Percentiles rank a stretch among this genome's conserved stretches.
phyloP scores from a whole-genome alignment of 768 basidiomycete species.

The Agrocybe pediades region DNA sequence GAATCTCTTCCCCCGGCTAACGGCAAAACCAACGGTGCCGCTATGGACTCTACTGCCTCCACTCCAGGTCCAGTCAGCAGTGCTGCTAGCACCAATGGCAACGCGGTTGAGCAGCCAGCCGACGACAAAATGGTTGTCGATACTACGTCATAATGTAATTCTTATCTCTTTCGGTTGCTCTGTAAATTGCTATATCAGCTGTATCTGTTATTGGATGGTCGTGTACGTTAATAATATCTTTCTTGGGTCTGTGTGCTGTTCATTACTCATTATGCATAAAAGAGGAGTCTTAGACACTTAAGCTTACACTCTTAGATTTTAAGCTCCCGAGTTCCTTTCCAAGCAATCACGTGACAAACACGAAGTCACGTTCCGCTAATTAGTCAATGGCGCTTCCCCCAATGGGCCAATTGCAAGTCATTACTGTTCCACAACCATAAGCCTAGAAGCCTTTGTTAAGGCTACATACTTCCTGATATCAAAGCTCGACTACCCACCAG shows the following conservation, averaged over 20 bases:
- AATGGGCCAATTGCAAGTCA: no score
- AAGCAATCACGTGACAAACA: no score
- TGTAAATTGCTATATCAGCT: conserved; percentile 16
- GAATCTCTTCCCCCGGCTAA: neutral
- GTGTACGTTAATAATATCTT: neutral
- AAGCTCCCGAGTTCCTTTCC: no score
- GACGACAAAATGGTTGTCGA: conserved; percentile 24
- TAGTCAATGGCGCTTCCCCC: no score
- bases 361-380: no score
- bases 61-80: neutral
- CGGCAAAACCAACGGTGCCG: neutral
- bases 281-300: no score
- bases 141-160: conserved; percentile 10
- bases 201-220: conserved; percentile 6
- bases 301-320: no score
- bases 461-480: neutral
- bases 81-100: no score
- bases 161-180: conserved; percentile 5
- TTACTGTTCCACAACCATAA: no score
- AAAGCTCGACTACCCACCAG: no score
- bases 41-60: neutral
- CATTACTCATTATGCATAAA: no score
- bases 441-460: neutral
- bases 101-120: neutral
- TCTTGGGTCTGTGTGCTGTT: neutral